Base-by-base conservation (phyloP, 495 filamentous ascomycete genomes). In the Penicillium goetzii region DNA sequence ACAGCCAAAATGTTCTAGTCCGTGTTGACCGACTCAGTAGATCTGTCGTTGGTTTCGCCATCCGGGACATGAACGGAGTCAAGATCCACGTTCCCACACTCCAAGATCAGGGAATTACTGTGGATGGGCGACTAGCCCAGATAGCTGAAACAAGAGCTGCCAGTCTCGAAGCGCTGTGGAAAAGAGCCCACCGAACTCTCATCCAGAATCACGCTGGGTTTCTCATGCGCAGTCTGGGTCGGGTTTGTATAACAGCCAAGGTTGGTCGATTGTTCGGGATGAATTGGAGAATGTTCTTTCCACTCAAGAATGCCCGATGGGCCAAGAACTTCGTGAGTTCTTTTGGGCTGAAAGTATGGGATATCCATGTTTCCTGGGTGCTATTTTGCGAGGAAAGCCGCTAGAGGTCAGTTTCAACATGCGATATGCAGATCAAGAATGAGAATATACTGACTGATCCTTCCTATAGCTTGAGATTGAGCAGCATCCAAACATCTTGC, bases 1-100 rank as follows among this genome's bases (percentile, higher is more conserved):
- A 49, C 43, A 19, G n/a, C 23, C 43, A 49, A 15, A 49, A 49
- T 49, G 43, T 49, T 11, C 43, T 49, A 10, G 43, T 49, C 43
- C 43, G 43, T 9, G 43, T 49, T 25, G 23, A 49, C 17, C 0
- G 6, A 19, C n/a, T 9, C n/a, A 23, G 6, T 21, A 49, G 21
- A 12, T 19, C n/a, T 3, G 9, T 49, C 17, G 23, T 15, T 5
- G 43, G 43, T 3, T 49, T 49, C 43, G 43, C 43, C 23, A 49
- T 49, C 43, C 43, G 43, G 7, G 43, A 49, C 23, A 21, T 49
- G 8, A 25, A 49, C n/a, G 43, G 43, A 49, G 23, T 25, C 23
- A 49, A 25, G 23, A 49, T 49, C n/a, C 43, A 49, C 15, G n/a
- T 21, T 15, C 43, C n/a, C 10, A 49, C 43, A 0, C 23, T 49